Base-by-base conservation (phyloP, 495 filamentous ascomycete species). In the Aeminium ludgeri region DNA sequence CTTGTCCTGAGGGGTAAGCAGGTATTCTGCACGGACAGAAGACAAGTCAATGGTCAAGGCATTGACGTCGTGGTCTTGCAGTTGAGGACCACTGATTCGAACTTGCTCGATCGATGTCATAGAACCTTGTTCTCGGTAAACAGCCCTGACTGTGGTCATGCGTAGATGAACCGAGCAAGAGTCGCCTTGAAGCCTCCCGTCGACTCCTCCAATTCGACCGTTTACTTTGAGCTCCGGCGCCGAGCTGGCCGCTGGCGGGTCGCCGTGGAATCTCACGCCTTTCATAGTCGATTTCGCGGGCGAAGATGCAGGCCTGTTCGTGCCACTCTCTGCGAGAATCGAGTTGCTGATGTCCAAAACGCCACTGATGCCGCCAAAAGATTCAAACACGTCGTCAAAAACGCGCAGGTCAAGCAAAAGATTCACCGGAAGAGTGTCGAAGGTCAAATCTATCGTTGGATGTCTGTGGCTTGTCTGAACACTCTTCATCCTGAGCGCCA, bases 291-390 rank as follows among this genome's bases (percentile, higher is more conserved):
- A 34, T 15, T 73, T 62, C 38, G 55, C 55, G 20, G 59, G 53
- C 20, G 39, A 38, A 8, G 40, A 38, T 3, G 37, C 35, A 20
- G 54, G 28, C 16, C 59, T 53, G 15, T 53, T 44, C 8, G 66
- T 64, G 0, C 77, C 76, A 7, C 72, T 66, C 41, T 74, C 76
- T 1, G 82, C 86, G 17, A 76, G 74, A 20, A 91, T 79, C 0
- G 86, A 95, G 48, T 71, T 82, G 37, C 85, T 77, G 46, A 92
- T 70, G 46, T 86, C 87, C 23, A 99, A 61, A 33, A 99, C 80
- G 45, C 84, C 84, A 53, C 87, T 95, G 15, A 99, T 63, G 0
- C 91, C 91, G 12, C 89, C 91, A 54, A 95, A 82, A 68, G 82
- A 86, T 23, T 74, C 71, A 38, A 96, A 71, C 3, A 79, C 80